These are phyloP conservation scores for Huntiella decipiens DNA, from an alignment of 2,329 filamentous ascomycete genomes.

Conservation along the genomic window DNA sequence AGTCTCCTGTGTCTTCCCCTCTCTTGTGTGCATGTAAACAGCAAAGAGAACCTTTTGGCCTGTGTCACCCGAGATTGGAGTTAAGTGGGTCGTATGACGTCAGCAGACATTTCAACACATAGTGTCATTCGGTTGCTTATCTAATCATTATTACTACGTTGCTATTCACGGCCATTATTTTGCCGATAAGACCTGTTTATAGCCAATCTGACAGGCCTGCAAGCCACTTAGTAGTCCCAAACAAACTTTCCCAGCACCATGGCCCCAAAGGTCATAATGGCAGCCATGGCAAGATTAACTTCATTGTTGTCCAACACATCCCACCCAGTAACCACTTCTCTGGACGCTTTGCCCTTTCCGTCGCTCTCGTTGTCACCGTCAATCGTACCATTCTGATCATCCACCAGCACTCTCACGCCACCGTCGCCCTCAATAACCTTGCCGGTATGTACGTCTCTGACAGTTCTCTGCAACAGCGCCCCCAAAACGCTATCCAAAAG, in stretches of 20 bases:
- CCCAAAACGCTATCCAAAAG: conserved; percentile 77
- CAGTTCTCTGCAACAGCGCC: conserved; percentile 66
- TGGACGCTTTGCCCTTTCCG: conserved; percentile 33
- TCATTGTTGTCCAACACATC: conserved; percentile 86
- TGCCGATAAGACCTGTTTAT: too few species aligned
- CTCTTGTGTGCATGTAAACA: too few species aligned
- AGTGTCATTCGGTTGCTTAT: conserved; percentile 11
- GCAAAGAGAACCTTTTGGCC: too few species aligned
- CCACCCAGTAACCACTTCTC: conserved; percentile 44
- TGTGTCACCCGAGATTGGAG: too few species aligned
- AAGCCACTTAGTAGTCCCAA: too few species aligned
- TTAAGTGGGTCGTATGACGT: too few species aligned
- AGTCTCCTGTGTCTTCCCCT: too few species aligned
- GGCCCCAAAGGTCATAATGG: conserved; percentile 56
- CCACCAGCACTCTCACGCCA: conserved; percentile 39
- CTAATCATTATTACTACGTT: too few species aligned
- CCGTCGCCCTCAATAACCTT: conserved; percentile 80
- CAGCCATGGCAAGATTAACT: conserved; percentile 85
- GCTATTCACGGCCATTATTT: too few species aligned
- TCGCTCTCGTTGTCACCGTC: conserved; percentile 17
- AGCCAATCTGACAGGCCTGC: conserved; percentile 10
- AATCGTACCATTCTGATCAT: conserved; percentile 14
- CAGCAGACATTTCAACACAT: too few species aligned
- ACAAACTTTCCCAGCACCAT: conserved; percentile 29
- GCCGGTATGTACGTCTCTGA: conserved; percentile 63